phyloP scores from a whole-genome alignment of 805 yeast species.

The Lipomyces spencermartinsiae region DNA sequence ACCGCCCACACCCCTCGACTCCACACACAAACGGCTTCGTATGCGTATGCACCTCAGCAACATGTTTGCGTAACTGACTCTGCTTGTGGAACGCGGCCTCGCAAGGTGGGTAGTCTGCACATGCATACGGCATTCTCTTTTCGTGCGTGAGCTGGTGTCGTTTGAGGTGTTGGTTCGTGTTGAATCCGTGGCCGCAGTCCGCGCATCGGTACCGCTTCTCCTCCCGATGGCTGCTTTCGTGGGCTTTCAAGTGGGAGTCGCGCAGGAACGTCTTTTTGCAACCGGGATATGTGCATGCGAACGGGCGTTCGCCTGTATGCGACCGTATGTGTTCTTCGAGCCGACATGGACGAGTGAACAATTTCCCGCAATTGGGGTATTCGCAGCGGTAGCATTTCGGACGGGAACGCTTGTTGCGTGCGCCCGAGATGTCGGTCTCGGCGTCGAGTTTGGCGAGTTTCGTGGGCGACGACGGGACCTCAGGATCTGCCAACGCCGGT shows the following conservation, averaged over 20 bases:
- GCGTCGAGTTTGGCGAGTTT: neutral
- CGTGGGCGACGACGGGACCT: neutral
- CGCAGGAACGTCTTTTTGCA: conserved; percentile 75
- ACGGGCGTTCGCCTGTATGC: conserved; percentile 83
- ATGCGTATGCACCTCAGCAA: conserved; percentile 63
- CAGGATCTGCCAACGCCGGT: neutral
- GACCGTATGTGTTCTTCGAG: conserved; percentile 80
- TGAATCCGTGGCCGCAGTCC: conserved; percentile 81
- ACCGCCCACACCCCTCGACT: conserved; percentile 68
- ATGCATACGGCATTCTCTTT: conserved; percentile 57
- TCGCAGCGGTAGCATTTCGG: conserved; percentile 70
- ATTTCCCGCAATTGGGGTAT: conserved; percentile 70
- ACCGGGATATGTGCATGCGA: conserved; percentile 56
- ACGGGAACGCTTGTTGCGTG: conserved; percentile 47
- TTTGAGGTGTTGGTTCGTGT: conserved; percentile 76
- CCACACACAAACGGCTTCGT: conserved; percentile 52
- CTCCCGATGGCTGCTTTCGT: conserved; percentile 50
- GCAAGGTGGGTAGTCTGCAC: conserved; percentile 66
- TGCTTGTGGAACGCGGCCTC: conserved; percentile 71
- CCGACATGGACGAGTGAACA: conserved; percentile 80
- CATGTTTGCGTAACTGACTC: conserved; percentile 76
- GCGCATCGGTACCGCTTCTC: conserved; percentile 48
- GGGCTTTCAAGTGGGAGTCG: conserved; percentile 81
- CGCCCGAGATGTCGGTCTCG: neutral
- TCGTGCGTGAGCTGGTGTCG: conserved; percentile 86